A percentile compares a stretch with the other conserved stretches of the same genome.
Conservation (phyloP, 1,284 basidiomycete genomes). For the Mixia osmundae region DNA sequence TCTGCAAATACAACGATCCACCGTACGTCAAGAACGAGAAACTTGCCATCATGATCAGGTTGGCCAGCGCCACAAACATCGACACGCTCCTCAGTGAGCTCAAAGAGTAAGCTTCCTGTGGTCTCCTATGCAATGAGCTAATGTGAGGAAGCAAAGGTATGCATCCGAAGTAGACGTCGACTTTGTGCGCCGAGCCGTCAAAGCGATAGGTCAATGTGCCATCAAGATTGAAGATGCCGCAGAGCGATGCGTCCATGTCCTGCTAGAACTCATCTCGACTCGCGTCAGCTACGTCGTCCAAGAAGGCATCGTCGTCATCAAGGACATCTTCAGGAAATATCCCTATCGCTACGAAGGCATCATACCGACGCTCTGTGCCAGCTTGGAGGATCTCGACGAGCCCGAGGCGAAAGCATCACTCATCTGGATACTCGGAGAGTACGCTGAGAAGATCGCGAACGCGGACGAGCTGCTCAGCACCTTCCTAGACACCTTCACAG, state of each 20-base stretch:
- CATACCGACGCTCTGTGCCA: conserved; percentile 81
- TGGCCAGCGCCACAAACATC: conserved; percentile 77
- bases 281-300: conserved; percentile 93
- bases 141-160: conserved; percentile 48
- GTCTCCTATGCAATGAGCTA: conserved; percentile 6
- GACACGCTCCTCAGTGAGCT: conserved; percentile 83
- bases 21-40: conserved; percentile 97
- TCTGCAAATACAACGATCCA: conserved; percentile 99
- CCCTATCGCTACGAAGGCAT: conserved; percentile 93
- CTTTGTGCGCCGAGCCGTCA: conserved; percentile 81
- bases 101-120: conserved; percentile 78
- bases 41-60: conserved; percentile 89
- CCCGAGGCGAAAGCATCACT: conserved; percentile 93
- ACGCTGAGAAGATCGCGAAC: conserved; percentile 90
- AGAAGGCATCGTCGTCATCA: conserved; percentile 95
- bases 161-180: conserved; percentile 95
- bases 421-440: conserved; percentile 98
- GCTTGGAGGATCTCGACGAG: conserved; percentile 88
- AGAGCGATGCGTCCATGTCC: conserved; percentile 80
- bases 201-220: conserved; percentile 85
- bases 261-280: conserved; percentile 74
- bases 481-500: conserved; percentile 76
- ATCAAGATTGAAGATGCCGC: conserved; percentile 83
- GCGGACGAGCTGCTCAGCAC: conserved; percentile 72
- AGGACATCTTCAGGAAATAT: conserved; percentile 97